Evolutionary conservation across 495 filamentous ascomycete species (phyloP), one percentile per base, ranked within the genome.

Genomic region (Penicillium crystallinum): DNA sequence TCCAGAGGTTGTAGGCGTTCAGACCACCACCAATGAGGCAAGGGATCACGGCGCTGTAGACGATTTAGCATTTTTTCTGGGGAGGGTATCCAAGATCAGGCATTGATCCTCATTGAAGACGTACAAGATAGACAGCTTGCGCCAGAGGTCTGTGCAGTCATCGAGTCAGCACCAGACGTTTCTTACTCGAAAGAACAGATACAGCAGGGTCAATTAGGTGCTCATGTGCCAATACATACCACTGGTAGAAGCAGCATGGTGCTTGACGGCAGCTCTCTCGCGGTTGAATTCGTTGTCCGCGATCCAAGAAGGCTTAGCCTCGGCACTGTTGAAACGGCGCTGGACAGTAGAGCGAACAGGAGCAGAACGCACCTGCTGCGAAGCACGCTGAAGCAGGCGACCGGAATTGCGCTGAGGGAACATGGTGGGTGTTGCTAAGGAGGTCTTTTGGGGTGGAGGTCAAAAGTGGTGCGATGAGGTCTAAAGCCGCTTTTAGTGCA

Each of bases 111-210:
- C 39, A 48, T 52, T n/a, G 42, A 40, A 40, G 58, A 76, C 75
- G 57, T 86, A 96, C 91, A 87, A 96, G 77, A 95, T 80, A 52
- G 88, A 90, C 46, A 96, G 85, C 78, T 92, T 96, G 73, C 84
- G 83, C 91, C 91, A 97, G 57, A 93, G 83, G 67, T 88, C 91
- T 97, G 69, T 46, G 49, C 36, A 56, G 49, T 39, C 61, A 69
- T 64, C 66, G 56, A 53, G 62, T 77, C 49, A 75, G 70, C 59
- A 55, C 54, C 33, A 43, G 23, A 33, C 23, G 46, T 38, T 33
- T n/a, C 15, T 23, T 19, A 30, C 14, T 2, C 21, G 6, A 12
- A 33, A 31, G n/a, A 14, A 15, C 34, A 17, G 11, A 3, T 6
- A 11, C 17, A 4, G 31, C 25, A n/a, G 25, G 22, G 18, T 18